Percentiles rank a stretch among this genome's conserved stretches.
These are phyloP conservation scores for Cymbopogon citratus DNA, from an alignment of 176 grass and related monocot species.

Conservation along the genomic window DNA sequence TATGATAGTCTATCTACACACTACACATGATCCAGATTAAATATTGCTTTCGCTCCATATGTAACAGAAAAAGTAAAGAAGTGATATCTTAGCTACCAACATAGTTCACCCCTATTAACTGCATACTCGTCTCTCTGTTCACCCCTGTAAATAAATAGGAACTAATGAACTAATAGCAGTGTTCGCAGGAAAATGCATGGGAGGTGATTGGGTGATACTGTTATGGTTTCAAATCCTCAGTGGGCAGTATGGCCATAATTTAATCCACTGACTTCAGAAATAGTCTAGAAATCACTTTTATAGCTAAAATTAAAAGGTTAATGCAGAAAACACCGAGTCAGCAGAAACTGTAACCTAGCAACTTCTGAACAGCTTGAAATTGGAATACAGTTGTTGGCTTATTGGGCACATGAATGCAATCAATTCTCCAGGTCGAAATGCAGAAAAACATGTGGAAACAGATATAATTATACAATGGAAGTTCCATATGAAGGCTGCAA, in stretches of 20 bases:
- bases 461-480: background rate
- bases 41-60: background rate
- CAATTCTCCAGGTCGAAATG: conserved; percentile 3
- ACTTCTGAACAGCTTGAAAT: conserved; percentile 10
- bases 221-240: conserved; percentile 11
- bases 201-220: background rate
- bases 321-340: conserved; percentile 2
- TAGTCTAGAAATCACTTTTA: conserved; percentile 8
- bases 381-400: background rate
- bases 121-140: background rate
- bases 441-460: conserved; percentile 12
- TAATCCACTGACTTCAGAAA: background rate
- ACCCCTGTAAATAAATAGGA: background rate
- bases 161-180: background rate
- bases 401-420: background rate
- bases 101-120: background rate
- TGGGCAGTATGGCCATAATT: background rate
- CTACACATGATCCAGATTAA: background rate
- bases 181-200: background rate
- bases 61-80: background rate
- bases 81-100: background rate
- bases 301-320: background rate
- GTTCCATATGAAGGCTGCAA: conserved; percentile 5
- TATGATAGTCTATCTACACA: conserved; percentile 7
- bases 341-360: conserved; percentile 3